These are phyloP conservation scores for Hypoxylon cercidicola DNA, from an alignment of 495 filamentous ascomycete species.

Conservation along the genomic window DNA sequence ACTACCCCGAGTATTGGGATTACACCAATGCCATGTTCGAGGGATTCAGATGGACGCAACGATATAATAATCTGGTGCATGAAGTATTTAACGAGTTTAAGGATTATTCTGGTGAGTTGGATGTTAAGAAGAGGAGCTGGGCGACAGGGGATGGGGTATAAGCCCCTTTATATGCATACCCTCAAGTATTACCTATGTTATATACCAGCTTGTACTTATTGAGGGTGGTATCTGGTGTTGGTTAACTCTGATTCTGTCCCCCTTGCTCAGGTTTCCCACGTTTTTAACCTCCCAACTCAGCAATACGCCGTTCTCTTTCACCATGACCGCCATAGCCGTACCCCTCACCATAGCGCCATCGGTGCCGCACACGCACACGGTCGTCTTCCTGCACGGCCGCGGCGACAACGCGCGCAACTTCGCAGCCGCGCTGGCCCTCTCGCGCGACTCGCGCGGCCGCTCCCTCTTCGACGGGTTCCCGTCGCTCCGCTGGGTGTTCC, in stretches of 20 bases:
- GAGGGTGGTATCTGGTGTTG: conserved; percentile 6
- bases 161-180: not conserved
- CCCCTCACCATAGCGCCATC: conserved; percentile 33
- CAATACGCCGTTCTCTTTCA: not conserved
- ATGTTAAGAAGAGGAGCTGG: conserved; percentile 43
- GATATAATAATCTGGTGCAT: conserved; percentile 40
- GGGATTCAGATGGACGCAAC: conserved; percentile 37
- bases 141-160: conserved; percentile 34
- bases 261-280: too few species aligned
- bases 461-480: conserved; percentile 50
- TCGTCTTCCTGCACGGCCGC: conserved; percentile 71
- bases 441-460: conserved; percentile 43
- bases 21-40: conserved; percentile 45
- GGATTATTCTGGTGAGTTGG: conserved; percentile 44
- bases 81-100: conserved; percentile 39
- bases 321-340: conserved; percentile 27
- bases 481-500: conserved; percentile 58
- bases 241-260: too few species aligned
- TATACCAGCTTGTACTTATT: not conserved
- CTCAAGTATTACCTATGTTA: not conserved
- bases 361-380: conserved; percentile 63
- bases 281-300: not conserved
- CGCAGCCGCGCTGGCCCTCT: conserved; percentile 54
- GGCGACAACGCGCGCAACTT: conserved; percentile 65
- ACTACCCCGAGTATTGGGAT: conserved; percentile 40